These are phyloP conservation scores for Akebia trifoliata DNA, from an alignment of 164 flowering plant species.

Conservation along the genomic window DNA sequence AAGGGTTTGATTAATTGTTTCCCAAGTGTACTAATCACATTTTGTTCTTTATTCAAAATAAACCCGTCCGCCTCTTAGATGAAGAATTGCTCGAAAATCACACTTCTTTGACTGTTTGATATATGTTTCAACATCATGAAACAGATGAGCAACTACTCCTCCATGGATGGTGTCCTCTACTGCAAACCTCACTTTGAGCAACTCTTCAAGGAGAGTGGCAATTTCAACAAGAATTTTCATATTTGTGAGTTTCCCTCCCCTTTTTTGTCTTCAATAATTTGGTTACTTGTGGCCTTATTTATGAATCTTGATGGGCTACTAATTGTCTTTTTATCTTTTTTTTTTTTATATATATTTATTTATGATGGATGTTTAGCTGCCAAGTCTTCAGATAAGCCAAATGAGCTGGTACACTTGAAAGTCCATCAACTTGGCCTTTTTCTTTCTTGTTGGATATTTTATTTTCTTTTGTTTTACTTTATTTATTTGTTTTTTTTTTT, in stretches of 20 bases:
- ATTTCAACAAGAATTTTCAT: slow-evolving; percentile 34
- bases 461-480: too few relatives aligned
- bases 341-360: too few relatives aligned
- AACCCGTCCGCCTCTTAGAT: too few relatives aligned
- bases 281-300: neutral
- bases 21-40: too few relatives aligned
- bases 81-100: too few relatives aligned
- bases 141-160: slow-evolving; percentile 56
- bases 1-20: too few relatives aligned
- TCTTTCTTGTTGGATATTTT: too few relatives aligned
- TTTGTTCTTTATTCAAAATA: too few relatives aligned
- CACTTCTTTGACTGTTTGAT: neutral
- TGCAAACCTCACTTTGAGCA: slow-evolving; percentile 74
- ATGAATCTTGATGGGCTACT: neutral
- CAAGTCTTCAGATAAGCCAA: slow-evolving; percentile 26
- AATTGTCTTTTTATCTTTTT: too few relatives aligned
- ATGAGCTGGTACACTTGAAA: slow-evolving; percentile 40
- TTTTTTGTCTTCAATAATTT: neutral
- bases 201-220: slow-evolving; percentile 49
- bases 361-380: slow-evolving; percentile 23
- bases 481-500: too few relatives aligned
- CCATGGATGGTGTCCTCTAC: slow-evolving; percentile 57
- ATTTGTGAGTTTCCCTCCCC: slow-evolving; percentile 19
- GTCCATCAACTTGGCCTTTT: too few relatives aligned
- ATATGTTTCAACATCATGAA: neutral